Evolutionary conservation across 805 yeast genomes (phyloP), one percentile per base, ranked within the genome.

Genomic region (Candida lessepsii): DNA sequence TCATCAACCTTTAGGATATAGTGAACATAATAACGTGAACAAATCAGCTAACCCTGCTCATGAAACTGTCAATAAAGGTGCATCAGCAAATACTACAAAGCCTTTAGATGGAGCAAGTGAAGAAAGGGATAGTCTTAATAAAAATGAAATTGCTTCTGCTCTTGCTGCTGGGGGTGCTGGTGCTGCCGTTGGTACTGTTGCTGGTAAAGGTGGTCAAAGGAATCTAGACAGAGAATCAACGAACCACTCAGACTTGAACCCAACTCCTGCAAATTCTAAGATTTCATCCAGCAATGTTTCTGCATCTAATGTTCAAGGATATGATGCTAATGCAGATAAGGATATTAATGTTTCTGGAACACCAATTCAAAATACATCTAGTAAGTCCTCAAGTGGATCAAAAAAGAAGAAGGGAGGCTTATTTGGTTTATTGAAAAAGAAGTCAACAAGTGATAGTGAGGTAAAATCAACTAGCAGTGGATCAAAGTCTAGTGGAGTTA

Each of bases 191-290:
- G 14, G 7, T 29, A 23, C 21, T 6, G 13, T 14, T 27, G 29
- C n/a, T 15, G 34, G 27, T 9, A 20, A 19, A 24, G n/a, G 15
- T 5, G 19, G 11, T n/a, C 10, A 23, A 15, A 23, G 17, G 5
- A 16, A 37, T 13, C 9, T 30, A 7, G 10, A 27, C 21, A 29
- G 23, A 36, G 23, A 34, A 34, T 9, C 30, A 15, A 28, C 17
- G 7, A 26, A 41, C 18, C 11, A 11, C 16, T 30, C 38, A 15
- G 27, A 9, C 5, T 21, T 25, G 15, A 38, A 35, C 29, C 31
- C 39, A 19, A 37, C 42, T 9, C 42, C 42, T 28, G 42, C 41
- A 4, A 33, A 33, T 37, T 29, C 42, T 4, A 32, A 34, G 18
- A 14, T 15, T 19, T 24, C 35, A 17, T 14, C 40, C n/a, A 28